Evolutionary conservation across 345 rosid species (phyloP).

Genomic region (thale cress (Arabidopsis thaliana)): TAIR10.1 NC_003074.8:21841501-21842000

Average conservation of each 20-base stretch:
- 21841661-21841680: conserved; percentile 39
- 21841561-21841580: conserved; percentile 19
- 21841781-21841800: conserved; percentile 46
- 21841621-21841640: conserved; percentile 46
- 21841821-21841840: conserved; percentile 39
- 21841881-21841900: conserved; percentile 48
- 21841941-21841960: neutral
- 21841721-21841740: conserved; percentile 10
- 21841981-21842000: neutral
- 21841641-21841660: conserved; percentile 50
- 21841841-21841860: conserved; percentile 41
- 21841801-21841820: conserved; percentile 42
- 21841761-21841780: conserved; percentile 47
- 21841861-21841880: conserved; percentile 19
- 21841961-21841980: neutral
- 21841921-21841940: conserved; percentile 7
- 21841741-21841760: conserved; percentile 48
- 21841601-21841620: conserved; percentile 49
- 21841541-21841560: neutral
- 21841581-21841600: conserved; percentile 48
- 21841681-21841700: neutral
- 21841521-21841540: neutral
- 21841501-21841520: conserved; percentile 17
- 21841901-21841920: conserved; percentile 50
- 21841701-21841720: neutral